A percentile compares a stretch with the other conserved stretches of the same genome.
phyloP scores from a whole-genome alignment of 2,329 filamentous ascomycete genomes.

The Cercospora sesami region DNA sequence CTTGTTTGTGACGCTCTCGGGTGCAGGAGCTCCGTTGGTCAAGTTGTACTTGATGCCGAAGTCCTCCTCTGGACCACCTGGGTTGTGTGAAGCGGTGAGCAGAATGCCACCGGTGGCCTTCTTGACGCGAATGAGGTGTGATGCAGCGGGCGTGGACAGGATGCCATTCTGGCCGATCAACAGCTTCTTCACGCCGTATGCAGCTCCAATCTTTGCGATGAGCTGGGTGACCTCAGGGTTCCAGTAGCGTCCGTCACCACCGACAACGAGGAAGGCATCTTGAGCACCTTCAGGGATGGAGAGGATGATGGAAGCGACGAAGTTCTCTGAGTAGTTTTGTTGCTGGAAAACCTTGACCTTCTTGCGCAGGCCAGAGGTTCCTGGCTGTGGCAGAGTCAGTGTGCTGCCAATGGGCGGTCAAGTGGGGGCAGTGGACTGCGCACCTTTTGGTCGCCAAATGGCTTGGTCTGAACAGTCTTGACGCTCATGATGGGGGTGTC shows the following conservation, averaged over 20 bases:
- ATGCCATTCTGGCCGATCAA: conserved; percentile 95
- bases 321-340: conserved; percentile 92
- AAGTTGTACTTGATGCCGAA: conserved; percentile 99
- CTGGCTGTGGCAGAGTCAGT: conserved; percentile 10
- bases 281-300: conserved; percentile 94
- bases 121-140: conserved; percentile 90
- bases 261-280: conserved; percentile 89
- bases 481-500: conserved; percentile 60
- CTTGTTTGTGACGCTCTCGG: conserved; percentile 96
- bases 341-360: conserved; percentile 98
- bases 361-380: conserved; percentile 84
- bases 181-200: conserved; percentile 98
- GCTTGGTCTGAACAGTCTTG: conserved; percentile 77
- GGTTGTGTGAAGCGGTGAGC: conserved; percentile 96
- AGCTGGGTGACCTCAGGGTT: conserved; percentile 95
- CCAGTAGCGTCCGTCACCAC: conserved; percentile 94
- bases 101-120: conserved; percentile 96
- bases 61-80: conserved; percentile 92
- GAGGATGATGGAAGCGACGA: conserved; percentile 88
- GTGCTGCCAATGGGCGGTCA: background rate
- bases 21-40: conserved; percentile 90
- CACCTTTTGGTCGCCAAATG: conserved; percentile 92
- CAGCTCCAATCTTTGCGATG: conserved; percentile 95
- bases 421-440: no score
- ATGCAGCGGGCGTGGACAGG: conserved; percentile 92